Conservation (phyloP, 176 grass and related monocot genomes). For the Neostapfia colusana region DNA sequence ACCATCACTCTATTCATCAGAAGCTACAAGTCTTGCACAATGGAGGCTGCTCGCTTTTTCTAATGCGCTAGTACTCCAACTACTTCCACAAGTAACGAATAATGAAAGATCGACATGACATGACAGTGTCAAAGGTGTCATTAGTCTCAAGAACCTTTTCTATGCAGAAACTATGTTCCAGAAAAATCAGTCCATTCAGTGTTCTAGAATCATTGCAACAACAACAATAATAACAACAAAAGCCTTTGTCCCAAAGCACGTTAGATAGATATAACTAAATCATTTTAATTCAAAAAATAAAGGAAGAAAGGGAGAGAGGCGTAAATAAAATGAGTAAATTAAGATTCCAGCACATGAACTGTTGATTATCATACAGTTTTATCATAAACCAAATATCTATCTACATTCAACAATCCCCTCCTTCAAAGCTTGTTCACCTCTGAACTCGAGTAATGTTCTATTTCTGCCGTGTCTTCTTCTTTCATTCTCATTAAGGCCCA, state of each 20-base stretch:
- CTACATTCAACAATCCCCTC: too few relatives aligned
- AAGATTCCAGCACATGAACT: too few relatives aligned
- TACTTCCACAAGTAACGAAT: background rate
- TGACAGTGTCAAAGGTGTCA: conserved; percentile 35
- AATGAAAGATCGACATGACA: conserved; percentile 29
- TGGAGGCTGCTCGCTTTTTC: conserved; percentile 10
- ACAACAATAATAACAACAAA: too few relatives aligned
- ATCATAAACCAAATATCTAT: too few relatives aligned
- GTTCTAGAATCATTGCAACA: background rate
- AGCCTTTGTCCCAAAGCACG: too few relatives aligned
- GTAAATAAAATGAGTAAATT: too few relatives aligned
- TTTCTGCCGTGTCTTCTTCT: background rate
- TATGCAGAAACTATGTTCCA: background rate
- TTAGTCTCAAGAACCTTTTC: conserved; percentile 1
- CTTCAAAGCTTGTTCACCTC: background rate
- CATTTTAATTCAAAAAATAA: too few relatives aligned
- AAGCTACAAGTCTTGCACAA: conserved; percentile 17
- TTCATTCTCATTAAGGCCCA: background rate
- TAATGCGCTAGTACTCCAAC: conserved; percentile 21
- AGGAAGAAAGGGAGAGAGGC: too few relatives aligned
- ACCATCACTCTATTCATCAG: conserved; percentile 30
- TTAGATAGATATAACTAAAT: too few relatives aligned
- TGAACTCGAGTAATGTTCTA: background rate
- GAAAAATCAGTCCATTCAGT: background rate
- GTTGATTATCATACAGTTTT: too few relatives aligned